phyloP scores from a whole-genome alignment of 2,329 filamentous ascomycete species.

The Pyricularia sp. region DNA sequence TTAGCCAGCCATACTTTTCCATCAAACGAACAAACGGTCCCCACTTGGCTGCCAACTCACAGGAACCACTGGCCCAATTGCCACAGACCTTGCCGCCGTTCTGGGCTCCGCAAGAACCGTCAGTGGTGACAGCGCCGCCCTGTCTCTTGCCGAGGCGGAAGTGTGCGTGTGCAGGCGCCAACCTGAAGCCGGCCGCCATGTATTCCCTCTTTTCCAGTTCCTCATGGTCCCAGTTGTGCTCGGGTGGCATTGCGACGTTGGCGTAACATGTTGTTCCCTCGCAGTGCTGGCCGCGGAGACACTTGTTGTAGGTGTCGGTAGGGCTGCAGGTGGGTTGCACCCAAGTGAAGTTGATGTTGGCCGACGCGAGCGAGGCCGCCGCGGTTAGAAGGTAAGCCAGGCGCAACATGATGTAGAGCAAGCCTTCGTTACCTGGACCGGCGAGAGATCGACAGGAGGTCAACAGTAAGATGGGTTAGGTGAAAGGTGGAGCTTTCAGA shows the following conservation, averaged over 20 bases:
- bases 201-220: neutral
- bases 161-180: neutral
- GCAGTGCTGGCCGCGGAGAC: constrained; percentile 4
- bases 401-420: neutral
- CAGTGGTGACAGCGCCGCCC: neutral
- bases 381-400: neutral
- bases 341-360: constrained; percentile 5
- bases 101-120: neutral
- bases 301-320: constrained; percentile 1
- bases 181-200: neutral
- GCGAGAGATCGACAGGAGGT: neutral
- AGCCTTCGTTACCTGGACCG: neutral
- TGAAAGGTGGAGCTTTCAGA: neutral
- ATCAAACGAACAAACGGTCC: neutral
- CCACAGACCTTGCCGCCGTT: neutral
- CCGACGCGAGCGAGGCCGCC: neutral
- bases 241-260: neutral
- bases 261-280: neutral
- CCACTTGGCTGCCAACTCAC: neutral
- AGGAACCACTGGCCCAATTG: neutral
- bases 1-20: neutral
- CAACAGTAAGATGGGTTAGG: neutral
- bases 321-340: constrained; percentile 2
- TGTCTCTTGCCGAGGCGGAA: neutral
- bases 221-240: neutral